Percentiles rank a stretch among this genome's conserved stretches.
Evolutionary conservation across 768 basidiomycete species (phyloP).

Genomic region (Postia placenta): DNA sequence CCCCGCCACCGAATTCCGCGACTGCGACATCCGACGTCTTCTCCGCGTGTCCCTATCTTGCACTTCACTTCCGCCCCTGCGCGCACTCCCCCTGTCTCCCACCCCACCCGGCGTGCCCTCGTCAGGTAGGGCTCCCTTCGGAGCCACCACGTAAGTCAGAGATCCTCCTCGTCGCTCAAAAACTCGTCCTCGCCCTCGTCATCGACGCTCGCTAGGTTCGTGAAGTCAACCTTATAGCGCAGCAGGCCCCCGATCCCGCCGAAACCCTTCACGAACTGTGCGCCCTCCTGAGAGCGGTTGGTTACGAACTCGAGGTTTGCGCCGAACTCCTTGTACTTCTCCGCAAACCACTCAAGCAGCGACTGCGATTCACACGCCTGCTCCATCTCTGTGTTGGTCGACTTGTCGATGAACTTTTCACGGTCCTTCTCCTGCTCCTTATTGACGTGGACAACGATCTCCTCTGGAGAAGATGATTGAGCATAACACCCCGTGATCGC

Average conservation of each 20-base stretch:
- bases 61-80: background rate
- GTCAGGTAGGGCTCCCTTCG: constrained; percentile 62
- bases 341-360: constrained; percentile 97
- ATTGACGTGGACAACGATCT: constrained; percentile 69
- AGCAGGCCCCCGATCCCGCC: constrained; percentile 95
- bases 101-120: constrained; percentile 66
- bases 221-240: constrained; percentile 97
- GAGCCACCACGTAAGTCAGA: constrained; percentile 89
- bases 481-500: background rate
- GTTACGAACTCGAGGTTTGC: constrained; percentile 95
- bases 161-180: constrained; percentile 64
- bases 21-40: too few species aligned
- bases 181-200: constrained; percentile 87
- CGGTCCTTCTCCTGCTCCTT: constrained; percentile 89
- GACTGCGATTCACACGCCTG: constrained; percentile 73
- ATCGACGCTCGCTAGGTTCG: constrained; percentile 65
- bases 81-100: constrained; percentile 22
- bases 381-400: constrained; percentile 95
- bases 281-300: constrained; percentile 94
- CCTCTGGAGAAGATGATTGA: constrained; percentile 46
- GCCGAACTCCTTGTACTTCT: constrained; percentile 97
- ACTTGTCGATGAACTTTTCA: constrained; percentile 93
- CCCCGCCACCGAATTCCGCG: too few species aligned
- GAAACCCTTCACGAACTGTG: constrained; percentile 97
- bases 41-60: too few species aligned